Evolutionary conservation across 1,284 basidiomycete genomes (phyloP), one percentile per base, ranked within the genome.

Genomic region (Mycosarcoma mackinlayi): DNA sequence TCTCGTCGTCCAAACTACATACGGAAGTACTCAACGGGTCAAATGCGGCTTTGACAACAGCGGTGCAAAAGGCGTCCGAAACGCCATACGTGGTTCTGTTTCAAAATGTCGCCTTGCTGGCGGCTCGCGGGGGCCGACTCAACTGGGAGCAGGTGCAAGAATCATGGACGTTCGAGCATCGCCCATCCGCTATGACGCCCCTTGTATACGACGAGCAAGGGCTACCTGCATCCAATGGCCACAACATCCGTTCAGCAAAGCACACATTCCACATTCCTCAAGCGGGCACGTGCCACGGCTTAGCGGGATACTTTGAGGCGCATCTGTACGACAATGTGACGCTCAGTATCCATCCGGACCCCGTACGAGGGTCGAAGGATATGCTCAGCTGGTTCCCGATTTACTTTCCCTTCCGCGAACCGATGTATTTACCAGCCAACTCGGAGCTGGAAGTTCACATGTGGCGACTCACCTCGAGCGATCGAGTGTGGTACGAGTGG

Each of bases 321-420:
- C 89, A 93, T 27, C 85, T 98, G 5, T 99, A 97, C 82, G 89
- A 88, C 35, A 89, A 91, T 72, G 87, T 98, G 19, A 91, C 92
- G 0, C 85, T 98, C 33, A 96, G 93, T 75, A 99, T 96, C 46
- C 94, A 97, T 82, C 96, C 96, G 0, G 89, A 93, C 56, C 89
- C 65, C 3, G 90, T 45, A 90, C 91, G 83, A 88, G 92, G 54
- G 84, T 88, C 16, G 92, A 59, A 92, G 74, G 91, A 98, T 75
- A 98, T 98, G 95, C 86, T 98, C 63, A 95, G 92, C 77, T 99
- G 96, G 96, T 99, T 99, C 85, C 96, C 96, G 0, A 85, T 98
- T 30, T 97, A 93, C 85, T 96, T 99, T 84, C 95, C 95, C 1
- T 80, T 85, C 53, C 59, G 65, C 90, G 92, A 95, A 75, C 93